A percentile compares a stretch with the other conserved stretches of the same genome.
phyloP scores from a whole-genome alignment of 352 stramenopile genomes.

The Globisporangium okanoganense region DNA sequence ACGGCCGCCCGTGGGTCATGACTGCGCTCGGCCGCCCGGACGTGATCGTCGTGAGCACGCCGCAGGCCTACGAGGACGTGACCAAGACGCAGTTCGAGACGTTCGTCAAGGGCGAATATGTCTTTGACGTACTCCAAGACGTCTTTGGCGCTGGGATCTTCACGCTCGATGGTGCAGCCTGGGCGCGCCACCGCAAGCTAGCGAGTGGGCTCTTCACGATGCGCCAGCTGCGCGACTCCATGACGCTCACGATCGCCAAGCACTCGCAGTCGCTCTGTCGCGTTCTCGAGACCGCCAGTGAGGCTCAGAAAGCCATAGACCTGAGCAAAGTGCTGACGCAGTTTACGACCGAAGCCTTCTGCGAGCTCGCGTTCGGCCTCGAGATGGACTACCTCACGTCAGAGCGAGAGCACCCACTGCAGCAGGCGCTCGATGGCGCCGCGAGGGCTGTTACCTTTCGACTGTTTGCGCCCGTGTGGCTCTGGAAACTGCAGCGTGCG shows the following conservation, averaged over 20 bases:
- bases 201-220: slow-evolving; percentile 73
- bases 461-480: slow-evolving; percentile 19
- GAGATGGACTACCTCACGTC: slow-evolving; percentile 23
- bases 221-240: slow-evolving; percentile 12
- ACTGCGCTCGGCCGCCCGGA: slow-evolving; percentile 27
- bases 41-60: slow-evolving; percentile 28
- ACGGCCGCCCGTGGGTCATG: slow-evolving; percentile 19
- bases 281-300: background rate
- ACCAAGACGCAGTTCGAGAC: slow-evolving; percentile 58
- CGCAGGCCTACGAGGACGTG: slow-evolving; percentile 33
- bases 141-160: slow-evolving; percentile 61
- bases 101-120: slow-evolving; percentile 49
- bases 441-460: slow-evolving; percentile 18
- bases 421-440: slow-evolving; percentile 22
- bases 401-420: slow-evolving; percentile 21
- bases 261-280: slow-evolving; percentile 4
- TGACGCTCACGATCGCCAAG: slow-evolving; percentile 7
- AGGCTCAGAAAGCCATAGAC: slow-evolving; percentile 1
- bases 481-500: slow-evolving; percentile 29
- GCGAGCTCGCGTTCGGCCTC: slow-evolving; percentile 33
- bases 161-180: slow-evolving; percentile 30
- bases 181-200: slow-evolving; percentile 40
- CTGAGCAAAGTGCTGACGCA: slow-evolving; percentile 19
- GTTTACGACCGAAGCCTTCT: slow-evolving; percentile 34
- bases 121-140: slow-evolving; percentile 27